Base-by-base conservation (phyloP, 176 grass and related monocot genomes). In the Avena atlantica region DNA sequence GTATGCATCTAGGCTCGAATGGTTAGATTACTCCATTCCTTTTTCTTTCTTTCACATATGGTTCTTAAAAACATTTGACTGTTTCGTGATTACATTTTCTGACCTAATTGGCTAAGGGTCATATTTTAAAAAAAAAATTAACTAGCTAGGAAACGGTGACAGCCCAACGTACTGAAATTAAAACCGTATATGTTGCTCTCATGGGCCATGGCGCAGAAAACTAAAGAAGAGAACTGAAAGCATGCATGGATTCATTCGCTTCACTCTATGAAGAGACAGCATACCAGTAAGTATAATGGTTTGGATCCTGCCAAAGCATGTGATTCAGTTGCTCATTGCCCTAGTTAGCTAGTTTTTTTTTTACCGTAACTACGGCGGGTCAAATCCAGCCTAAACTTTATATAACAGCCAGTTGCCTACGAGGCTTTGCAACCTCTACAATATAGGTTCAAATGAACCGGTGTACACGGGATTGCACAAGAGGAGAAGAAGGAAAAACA, bases 61-160 rank as follows among this genome's bases (percentile, higher is more conserved):
- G 69, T 21, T 23, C 40, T 23, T 72, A 45, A 12, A 44, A 47
- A 47, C 11, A 72, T n/a, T 74, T 74, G 70, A 74, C 45, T 74
- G n/a, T 49, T 74, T 74, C n/a, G n/a, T 25, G 70, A 73, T 47
- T 48, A 40, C 42, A 73, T 45, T 23, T 73, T 20, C 7, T 52
- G 47, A 75, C 21, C 72, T 51, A 75, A 51, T 45, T 50, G 72
- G 21, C 4, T 16, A 25, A 24, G 10, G 20, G 9, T 0, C 47
- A 16, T 75, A 52, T 52, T 16, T 51, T 52, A 25, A 25, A 25
- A 25, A 25, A 25, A 53, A 76, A 27, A 31, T 76, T 53, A 76
- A 53, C 49, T 11, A 53, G 73, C 73, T 76, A 76, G 24, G 24
- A 55, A 76, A 76, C 23, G n/a, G 48, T 19, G 73, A 76, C 48